These are phyloP conservation scores for Apiospora aurea DNA, from an alignment of 2,329 filamentous ascomycete genomes.

Conservation along the genomic window DNA sequence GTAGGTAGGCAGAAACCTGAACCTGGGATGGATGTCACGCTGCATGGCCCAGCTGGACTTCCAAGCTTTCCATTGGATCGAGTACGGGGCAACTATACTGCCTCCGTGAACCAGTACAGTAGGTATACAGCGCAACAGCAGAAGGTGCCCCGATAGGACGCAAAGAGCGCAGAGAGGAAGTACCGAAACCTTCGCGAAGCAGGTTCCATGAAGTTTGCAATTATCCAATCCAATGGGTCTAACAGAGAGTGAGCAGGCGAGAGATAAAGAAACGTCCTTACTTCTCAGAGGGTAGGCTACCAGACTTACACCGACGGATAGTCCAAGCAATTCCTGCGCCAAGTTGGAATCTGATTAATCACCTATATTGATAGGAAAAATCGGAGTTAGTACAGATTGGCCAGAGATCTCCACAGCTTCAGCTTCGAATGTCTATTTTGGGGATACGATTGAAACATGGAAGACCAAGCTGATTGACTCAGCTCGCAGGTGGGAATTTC, in stretches of 20 bases:
- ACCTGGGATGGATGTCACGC: not conserved
- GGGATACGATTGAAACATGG: not conserved
- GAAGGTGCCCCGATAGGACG: not conserved
- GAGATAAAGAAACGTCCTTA: not conserved
- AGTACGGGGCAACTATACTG: not conserved
- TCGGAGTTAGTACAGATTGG: not conserved
- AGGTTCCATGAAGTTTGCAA: not conserved
- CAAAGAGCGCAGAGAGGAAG: not conserved
- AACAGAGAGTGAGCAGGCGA: not conserved
- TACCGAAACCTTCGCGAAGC: not conserved
- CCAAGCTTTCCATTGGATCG: conserved; percentile 1
- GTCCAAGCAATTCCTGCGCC: not conserved
- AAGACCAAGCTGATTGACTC: not conserved
- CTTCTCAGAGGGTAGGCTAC: not conserved
- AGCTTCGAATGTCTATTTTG: not conserved
- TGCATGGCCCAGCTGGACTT: not conserved
- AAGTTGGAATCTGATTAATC: not conserved
- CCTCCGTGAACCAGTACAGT: not conserved
- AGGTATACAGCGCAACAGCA: not conserved
- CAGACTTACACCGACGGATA: not conserved
- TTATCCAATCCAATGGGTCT: not conserved
- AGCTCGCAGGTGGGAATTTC: not conserved
- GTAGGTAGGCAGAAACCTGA: not conserved
- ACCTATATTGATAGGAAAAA: not conserved
- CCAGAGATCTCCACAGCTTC: conserved; percentile 2